These are phyloP conservation scores for Geotrichum restrictum DNA, from an alignment of 1,139 yeast genomes.

Conservation along the genomic window DNA sequence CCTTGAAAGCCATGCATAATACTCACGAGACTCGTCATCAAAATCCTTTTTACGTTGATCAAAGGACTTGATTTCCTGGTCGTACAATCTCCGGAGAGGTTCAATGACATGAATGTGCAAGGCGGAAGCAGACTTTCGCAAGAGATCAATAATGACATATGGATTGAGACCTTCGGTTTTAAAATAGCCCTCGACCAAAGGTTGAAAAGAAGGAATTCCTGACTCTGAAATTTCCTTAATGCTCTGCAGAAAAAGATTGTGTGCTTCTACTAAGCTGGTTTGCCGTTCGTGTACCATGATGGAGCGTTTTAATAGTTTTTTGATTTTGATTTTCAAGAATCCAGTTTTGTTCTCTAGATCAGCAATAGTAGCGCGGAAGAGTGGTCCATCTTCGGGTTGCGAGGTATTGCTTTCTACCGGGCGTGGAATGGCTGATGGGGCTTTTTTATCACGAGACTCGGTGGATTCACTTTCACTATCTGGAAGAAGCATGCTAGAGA, in stretches of 20 bases:
- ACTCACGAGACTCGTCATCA: conserved; percentile 70
- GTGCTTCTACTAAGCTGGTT: conserved; percentile 37
- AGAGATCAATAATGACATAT: conserved; percentile 25
- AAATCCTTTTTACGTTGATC: conserved; percentile 51
- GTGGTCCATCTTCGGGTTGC: conserved; percentile 67
- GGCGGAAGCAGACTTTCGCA: conserved; percentile 28
- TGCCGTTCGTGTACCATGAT: conserved; percentile 39
- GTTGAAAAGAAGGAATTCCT: conserved; percentile 37
- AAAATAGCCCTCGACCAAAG: conserved; percentile 36
- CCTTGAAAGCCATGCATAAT: conserved; percentile 69
- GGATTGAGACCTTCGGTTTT: conserved; percentile 26
- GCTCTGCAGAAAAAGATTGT: conserved; percentile 35
- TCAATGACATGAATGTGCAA: conserved; percentile 39
- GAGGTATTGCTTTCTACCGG: conserved; percentile 36
- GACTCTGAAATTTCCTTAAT: conserved; percentile 32
- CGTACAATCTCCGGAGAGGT: conserved; percentile 42
- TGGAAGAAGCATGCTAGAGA: conserved; percentile 11
- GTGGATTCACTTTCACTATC: conserved; percentile 8
- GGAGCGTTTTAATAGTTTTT: conserved; percentile 41
- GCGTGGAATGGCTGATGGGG: conserved; percentile 25
- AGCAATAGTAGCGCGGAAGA: conserved; percentile 56
- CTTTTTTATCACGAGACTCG: conserved; percentile 6
- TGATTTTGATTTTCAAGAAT: conserved; percentile 45
- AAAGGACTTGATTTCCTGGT: conserved; percentile 42
- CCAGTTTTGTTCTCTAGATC: conserved; percentile 55